phyloP scores from a whole-genome alignment of 306 rosid species.

The Glycine soja region DNA sequence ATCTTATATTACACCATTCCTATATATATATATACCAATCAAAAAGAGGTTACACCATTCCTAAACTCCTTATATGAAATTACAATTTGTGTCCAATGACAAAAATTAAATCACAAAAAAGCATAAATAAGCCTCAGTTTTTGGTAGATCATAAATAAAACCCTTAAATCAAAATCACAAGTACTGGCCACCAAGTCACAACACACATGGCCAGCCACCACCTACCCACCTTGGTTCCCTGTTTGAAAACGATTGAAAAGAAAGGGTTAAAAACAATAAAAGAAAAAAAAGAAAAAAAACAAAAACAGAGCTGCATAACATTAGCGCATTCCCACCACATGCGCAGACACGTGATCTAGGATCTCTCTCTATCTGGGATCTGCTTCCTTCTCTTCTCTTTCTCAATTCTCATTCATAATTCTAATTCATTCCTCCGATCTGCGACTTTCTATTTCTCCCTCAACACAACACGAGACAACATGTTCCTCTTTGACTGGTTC shows the following conservation, averaged over 20 bases:
- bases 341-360: constrained; percentile 45
- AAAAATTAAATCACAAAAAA: too few species aligned
- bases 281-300: background rate
- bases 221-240: background rate
- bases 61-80: too few species aligned
- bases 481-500: constrained; percentile 88
- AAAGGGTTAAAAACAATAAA: background rate
- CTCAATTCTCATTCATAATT: background rate
- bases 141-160: too few species aligned
- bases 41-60: too few species aligned
- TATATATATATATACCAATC: too few species aligned
- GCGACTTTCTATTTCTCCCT: background rate
- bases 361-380: constrained; percentile 41
- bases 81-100: too few species aligned
- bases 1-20: too few species aligned
- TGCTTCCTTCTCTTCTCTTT: constrained; percentile 9
- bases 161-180: background rate
- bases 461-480: constrained; percentile 11
- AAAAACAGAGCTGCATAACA: background rate
- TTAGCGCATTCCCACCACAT: constrained; percentile 14
- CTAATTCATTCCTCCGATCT: constrained; percentile 46
- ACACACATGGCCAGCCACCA: background rate
- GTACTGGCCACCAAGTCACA: too few species aligned
- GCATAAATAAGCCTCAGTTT: too few species aligned
- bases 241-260: background rate